Conservation (phyloP, 768 basidiomycete genomes). For the Trametes villosa region DNA sequence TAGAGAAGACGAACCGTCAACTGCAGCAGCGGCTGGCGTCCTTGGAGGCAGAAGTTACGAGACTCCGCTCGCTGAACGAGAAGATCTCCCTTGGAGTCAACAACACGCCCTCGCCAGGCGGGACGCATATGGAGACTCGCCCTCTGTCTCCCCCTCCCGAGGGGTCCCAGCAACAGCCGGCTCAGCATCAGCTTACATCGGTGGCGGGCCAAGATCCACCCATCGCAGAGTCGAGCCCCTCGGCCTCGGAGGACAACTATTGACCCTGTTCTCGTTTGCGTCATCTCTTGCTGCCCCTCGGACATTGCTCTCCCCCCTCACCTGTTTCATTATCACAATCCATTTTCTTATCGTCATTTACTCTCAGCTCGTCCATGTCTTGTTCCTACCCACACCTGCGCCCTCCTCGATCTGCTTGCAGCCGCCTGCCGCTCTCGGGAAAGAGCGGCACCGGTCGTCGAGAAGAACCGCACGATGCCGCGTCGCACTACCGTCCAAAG, state of each 20-base stretch:
- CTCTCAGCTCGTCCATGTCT: conserved; percentile 29
- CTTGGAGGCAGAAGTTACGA: conserved; percentile 69
- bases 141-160: conserved; percentile 73
- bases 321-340: conserved; percentile 24
- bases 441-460: conserved; percentile 12
- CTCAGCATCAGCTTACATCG: conserved; percentile 43
- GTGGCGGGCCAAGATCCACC: conserved; percentile 55
- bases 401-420: conserved; percentile 40
- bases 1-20: conserved; percentile 75
- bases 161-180: conserved; percentile 36
- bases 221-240: conserved; percentile 61
- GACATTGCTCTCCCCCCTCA: conserved; percentile 26
- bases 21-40: conserved; percentile 68
- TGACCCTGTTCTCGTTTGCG: conserved; percentile 28
- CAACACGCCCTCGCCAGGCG: conserved; percentile 59
- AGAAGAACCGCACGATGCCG: conserved; percentile 5
- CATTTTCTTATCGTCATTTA: conserved; percentile 26
- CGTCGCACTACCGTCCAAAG: conserved; percentile 10
- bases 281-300: conserved; percentile 11
- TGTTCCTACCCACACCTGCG: conserved; percentile 35
- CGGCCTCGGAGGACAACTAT: conserved; percentile 38
- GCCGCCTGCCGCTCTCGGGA: conserved; percentile 16
- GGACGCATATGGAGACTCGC: conserved; percentile 46
- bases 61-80: conserved; percentile 79
- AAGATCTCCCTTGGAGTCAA: conserved; percentile 75